Conservation (phyloP, 768 basidiomycete genomes). For the Daedaleopsis sinensis region DNA sequence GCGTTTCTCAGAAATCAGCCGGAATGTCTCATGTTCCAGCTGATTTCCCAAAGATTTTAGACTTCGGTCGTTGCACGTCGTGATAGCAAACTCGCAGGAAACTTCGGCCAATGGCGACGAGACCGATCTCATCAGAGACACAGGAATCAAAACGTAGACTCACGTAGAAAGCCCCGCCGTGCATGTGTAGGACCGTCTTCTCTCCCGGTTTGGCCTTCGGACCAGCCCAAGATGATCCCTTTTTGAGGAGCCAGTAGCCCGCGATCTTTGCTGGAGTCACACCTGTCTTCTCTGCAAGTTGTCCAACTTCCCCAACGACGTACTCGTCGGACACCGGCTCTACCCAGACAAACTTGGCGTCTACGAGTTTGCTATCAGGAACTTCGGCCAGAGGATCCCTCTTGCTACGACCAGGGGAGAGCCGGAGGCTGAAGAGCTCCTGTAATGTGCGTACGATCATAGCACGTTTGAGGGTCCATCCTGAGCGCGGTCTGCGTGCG, state of each 20-base stretch:
- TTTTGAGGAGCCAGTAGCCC: conserved; percentile 24
- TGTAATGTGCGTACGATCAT: conserved; percentile 9
- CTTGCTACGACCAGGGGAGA: neutral
- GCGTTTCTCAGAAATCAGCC: too few relatives aligned
- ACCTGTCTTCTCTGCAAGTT: conserved; percentile 9
- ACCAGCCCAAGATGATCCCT: conserved; percentile 12
- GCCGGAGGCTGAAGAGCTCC: neutral
- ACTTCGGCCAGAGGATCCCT: conserved; percentile 6
- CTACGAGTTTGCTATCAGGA: neutral
- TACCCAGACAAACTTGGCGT: conserved; percentile 23
- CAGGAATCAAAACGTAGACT: neutral
- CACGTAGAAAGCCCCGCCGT: conserved; percentile 22
- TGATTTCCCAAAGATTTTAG: too few relatives aligned
- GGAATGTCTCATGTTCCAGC: too few relatives aligned
- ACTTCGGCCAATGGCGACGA: too few relatives aligned
- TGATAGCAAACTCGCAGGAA: too few relatives aligned
- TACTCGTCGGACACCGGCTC: conserved; percentile 11
- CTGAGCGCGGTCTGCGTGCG: conserved; percentile 5
- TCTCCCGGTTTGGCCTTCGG: conserved; percentile 27
- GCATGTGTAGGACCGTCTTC: conserved; percentile 22
- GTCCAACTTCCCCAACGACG: conserved; percentile 2
- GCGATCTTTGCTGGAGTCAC: conserved; percentile 9
- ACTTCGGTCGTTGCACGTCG: too few relatives aligned
- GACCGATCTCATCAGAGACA: neutral
- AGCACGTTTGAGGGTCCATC: conserved; percentile 15